A percentile compares a stretch with the other conserved stretches of the same genome.
Conservation (phyloP, 768 basidiomycete species). For the Mycena vitilis region DNA sequence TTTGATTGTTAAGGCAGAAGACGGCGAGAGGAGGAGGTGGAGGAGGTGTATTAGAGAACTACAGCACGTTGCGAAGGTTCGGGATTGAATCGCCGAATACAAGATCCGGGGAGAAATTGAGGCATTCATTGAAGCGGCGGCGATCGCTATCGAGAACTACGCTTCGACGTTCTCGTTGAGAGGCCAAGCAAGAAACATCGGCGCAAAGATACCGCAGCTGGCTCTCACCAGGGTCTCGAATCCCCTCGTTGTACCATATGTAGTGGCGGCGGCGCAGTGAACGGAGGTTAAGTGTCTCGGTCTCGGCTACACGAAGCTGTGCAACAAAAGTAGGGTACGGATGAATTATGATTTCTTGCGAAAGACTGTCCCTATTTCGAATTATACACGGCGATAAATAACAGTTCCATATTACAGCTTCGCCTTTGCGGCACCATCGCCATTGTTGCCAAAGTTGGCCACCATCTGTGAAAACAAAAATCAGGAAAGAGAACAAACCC, state of each 20-base stretch:
- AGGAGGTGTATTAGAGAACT: too few relatives aligned
- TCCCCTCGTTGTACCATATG: too few relatives aligned
- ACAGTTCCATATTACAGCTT: conserved; percentile 54
- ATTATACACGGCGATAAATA: conserved; percentile 3
- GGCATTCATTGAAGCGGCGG: not conserved
- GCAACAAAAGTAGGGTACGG: not conserved
- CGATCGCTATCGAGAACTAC: too few relatives aligned
- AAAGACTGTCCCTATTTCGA: not conserved
- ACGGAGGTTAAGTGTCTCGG: too few relatives aligned
- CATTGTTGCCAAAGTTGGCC: conserved; percentile 65
- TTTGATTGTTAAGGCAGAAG: not conserved
- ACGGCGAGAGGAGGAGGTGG: too few relatives aligned
- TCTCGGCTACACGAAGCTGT: not conserved
- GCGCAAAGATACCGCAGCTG: too few relatives aligned
- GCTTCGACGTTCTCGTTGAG: not conserved
- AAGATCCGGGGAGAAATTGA: conserved; percentile 18
- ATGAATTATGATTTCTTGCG: not conserved
- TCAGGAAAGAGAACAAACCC: not conserved
- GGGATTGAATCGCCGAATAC: not conserved
- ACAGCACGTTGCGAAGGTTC: not conserved
- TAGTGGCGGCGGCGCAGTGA: too few relatives aligned
- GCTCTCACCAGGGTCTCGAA: too few relatives aligned
- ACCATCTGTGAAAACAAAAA: conserved; percentile 47
- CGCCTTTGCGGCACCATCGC: conserved; percentile 53
- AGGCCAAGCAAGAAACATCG: too few relatives aligned